Base-by-base conservation (phyloP, 768 basidiomycete species). In the Sistotremastrum suecicum region DNA sequence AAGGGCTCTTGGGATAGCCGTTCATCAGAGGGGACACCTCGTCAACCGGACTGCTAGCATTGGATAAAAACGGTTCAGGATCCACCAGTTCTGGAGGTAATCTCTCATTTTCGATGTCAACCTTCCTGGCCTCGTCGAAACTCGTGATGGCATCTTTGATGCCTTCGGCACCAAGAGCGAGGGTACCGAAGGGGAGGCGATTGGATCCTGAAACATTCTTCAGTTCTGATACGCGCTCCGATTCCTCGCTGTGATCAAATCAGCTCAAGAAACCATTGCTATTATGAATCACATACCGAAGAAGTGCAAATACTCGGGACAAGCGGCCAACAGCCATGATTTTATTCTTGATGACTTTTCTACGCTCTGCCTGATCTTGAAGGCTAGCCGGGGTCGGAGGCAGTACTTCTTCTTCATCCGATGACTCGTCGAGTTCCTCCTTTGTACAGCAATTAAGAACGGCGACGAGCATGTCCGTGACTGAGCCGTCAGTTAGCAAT, bases 71-170 rank as follows among this genome's bases (percentile, higher is more conserved):
- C 40, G 60, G 79, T 51, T 75, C 75, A 7, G 77, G 80, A 51
- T 97, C 92, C 59, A 89, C 83, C 11, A 99, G 71, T 10, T 97
- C 90, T 2, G 94, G 94, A 2, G 94, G 95, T n/a, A 98, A 69
- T 34, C 91, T 83, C 63, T 99, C 95, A 65, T 98, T 98, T 65
- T 98, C 94, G 53, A 98, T 97, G 69, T 98, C 95, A 39, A 86
- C 89, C 67, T 91, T 92, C 50, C 91, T 89, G 37, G 95, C 95
- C 59, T 97, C 94, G 10, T 88, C 86, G 62, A 97, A 99, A 49
- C 82, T 82, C 47, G 75, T 80, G 53, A 98, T 98, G 34, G 86
- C 83, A 47, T 97, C 87, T 63, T 80, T 95, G 63, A 99, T 92
- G 28, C 88, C 92, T 60, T 98, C 95, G 2, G 86, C 76, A 11